Evolutionary conservation across 306 rosid species (phyloP), one percentile per base, ranked within the genome.

Genomic region (Pyrus pyrifolia): DNA sequence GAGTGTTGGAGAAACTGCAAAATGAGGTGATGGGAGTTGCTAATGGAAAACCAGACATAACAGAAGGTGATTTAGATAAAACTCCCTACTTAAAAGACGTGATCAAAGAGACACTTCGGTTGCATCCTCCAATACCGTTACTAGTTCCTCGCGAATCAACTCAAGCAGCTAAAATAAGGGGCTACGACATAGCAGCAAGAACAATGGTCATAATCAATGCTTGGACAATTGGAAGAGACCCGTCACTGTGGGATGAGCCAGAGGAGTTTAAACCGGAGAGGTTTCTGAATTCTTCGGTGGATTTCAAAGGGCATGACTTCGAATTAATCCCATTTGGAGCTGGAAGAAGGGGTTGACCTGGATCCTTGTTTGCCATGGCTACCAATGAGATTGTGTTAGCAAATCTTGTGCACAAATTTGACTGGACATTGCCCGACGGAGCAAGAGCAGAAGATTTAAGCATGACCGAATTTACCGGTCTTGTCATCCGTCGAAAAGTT

Each of bases 51-150:
- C 21, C 44, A 61, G 40, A 59, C 13, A 8, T 64, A 63, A 74
- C 71, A 30, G 78, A 5, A 53, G 78, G 74, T 0, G 88, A 88
- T 64, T 31, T 90, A 8, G 52, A 58, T 1, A 68, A 80, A 21
- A 78, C 85, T 35, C 86, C 74, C 58, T 15, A 88, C 33, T 35
- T 88, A 29, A 86, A 85, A 29, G 93, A 85, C 0, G 87, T 85
- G 25, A 19, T 87, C 51, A 85, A 84, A 33, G 91, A 89, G 59
- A 76, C 85, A 0, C 72, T 87, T 7, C 81, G 87, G 0, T 2
- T 85, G 8, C 86, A 85, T 52, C 85, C 87, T 0, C 91, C 93
- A 0, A 1, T 79, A 44, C 91, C 91, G 4, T 55, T 90, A 27
- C 31, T 85, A 35, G 40, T 35, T 35, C 40, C 40, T 35, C 8